Conservation (phyloP, 2,329 filamentous ascomycete species). For the Penicillium vulpinum region DNA sequence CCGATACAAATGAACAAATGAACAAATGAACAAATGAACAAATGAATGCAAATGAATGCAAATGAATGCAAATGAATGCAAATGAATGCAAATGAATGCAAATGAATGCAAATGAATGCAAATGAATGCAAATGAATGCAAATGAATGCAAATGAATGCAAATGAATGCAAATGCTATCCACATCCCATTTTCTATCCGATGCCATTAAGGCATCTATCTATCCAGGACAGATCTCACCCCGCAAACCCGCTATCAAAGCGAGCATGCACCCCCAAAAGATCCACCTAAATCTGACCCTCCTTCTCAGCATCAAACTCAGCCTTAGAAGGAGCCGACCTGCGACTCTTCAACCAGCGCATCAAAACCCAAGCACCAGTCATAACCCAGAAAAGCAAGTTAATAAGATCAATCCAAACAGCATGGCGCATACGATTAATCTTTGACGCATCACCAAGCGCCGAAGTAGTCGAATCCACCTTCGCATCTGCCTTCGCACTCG, state of each 20-base stretch:
- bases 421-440: constrained; percentile 74
- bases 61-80: too few species aligned
- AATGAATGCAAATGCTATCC: neutral
- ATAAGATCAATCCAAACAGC: constrained; percentile 80
- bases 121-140: too few species aligned
- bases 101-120: too few species aligned
- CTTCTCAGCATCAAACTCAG: constrained; percentile 23
- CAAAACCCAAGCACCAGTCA: constrained; percentile 52
- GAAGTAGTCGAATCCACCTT: neutral
- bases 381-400: constrained; percentile 74
- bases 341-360: constrained; percentile 38
- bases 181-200: neutral
- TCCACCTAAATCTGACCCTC: constrained; percentile 4
- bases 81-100: too few species aligned
- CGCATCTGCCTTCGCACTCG: neutral
- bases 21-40: too few species aligned
- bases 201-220: neutral
- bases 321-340: constrained; percentile 7
- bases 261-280: neutral
- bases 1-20: neutral
- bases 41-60: too few species aligned
- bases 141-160: too few species aligned
- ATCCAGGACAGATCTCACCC: neutral
- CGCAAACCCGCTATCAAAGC: neutral
- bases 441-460: constrained; percentile 15